Evolutionary conservation across 495 filamentous ascomycete species (phyloP).

Genomic region (Aspergillus coremiiformis): DNA sequence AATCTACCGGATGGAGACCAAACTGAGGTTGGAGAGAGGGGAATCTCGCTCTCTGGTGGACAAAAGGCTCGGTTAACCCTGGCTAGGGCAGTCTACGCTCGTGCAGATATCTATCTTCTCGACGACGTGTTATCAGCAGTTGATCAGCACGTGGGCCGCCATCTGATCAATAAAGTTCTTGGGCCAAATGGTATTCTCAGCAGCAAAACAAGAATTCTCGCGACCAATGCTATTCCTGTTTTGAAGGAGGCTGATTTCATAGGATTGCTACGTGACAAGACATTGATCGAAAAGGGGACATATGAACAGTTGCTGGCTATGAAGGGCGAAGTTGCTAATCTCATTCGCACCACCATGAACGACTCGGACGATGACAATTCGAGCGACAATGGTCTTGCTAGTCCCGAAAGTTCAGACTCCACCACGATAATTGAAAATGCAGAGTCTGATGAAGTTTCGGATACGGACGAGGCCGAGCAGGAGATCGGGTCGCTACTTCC

Average conservation of each 20-base stretch:
- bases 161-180: conserved; percentile 89
- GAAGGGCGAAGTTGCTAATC: conserved; percentile 80
- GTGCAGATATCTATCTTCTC: conserved; percentile 92
- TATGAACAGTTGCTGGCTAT: conserved; percentile 87
- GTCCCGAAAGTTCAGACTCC: conserved; percentile 46
- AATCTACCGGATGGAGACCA: conserved; percentile 92
- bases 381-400: conserved; percentile 42
- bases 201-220: conserved; percentile 85
- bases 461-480: conserved; percentile 69
- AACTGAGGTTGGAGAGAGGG: conserved; percentile 93
- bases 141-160: conserved; percentile 93
- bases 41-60: conserved; percentile 93
- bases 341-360: conserved; percentile 71
- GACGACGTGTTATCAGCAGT: conserved; percentile 95
- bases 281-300: conserved; percentile 78
- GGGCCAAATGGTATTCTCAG: conserved; percentile 74
- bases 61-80: conserved; percentile 95
- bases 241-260: conserved; percentile 83
- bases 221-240: conserved; percentile 93
- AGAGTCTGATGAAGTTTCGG: conserved; percentile 40
- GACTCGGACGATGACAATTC: conserved; percentile 55
- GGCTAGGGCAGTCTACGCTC: conserved; percentile 91
- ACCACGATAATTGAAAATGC: conserved; percentile 45
- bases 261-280: conserved; percentile 71
- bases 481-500: conserved; percentile 60